Evolutionary conservation across 1,139 yeast genomes (phyloP), one percentile per base, ranked within the genome.

Genomic region (Candida sojae): DNA sequence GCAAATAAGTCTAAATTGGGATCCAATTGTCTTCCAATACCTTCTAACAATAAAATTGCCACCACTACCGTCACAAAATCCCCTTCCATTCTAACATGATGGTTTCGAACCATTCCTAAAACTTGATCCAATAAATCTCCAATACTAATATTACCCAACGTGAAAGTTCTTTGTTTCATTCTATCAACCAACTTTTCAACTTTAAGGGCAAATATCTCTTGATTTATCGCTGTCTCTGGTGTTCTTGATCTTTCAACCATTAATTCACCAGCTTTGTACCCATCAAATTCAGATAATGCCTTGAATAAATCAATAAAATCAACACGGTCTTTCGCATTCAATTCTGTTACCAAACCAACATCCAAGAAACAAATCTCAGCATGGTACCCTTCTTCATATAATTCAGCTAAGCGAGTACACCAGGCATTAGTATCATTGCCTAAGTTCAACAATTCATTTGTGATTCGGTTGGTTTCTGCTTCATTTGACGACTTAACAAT

Each of bases 41-140:
- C 99, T 67, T 93, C 99, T 49, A 93, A 70, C 50, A 93, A 74
- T 46, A 93, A 69, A 34, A 93, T 91, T 1, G 98, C 96, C 37
- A 93, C 91, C 13, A 93, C 88, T 28, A 95, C 96, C 26, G 96
- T 90, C 42, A 93, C 86, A 61, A 93, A 93, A 64, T 93, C 99
- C 6, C 96, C 96, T 61, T 93, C 99, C 97, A 95, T 88, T 62
- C 97, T 79, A 21, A 93, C 99, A 65, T 95, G 99, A 64, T 93
- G 99, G 13, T 76, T 74, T 50, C 98, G 77, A 13, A 95, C 98
- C 97, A 93, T 91, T 1, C 84, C 75, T 51, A 93, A 75, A 73
- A 93, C 93, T 61, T 84, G 88, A 57, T 91, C 95, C 50, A 93
- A 73, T 51, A 95, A 74, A 62, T 92, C 98, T 3, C 98, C 98